A percentile compares a stretch with the other conserved stretches of the same genome.
These are phyloP conservation scores for Sclerotinia minor DNA, from an alignment of 2,329 filamentous ascomycete species.

Conservation along the genomic window DNA sequence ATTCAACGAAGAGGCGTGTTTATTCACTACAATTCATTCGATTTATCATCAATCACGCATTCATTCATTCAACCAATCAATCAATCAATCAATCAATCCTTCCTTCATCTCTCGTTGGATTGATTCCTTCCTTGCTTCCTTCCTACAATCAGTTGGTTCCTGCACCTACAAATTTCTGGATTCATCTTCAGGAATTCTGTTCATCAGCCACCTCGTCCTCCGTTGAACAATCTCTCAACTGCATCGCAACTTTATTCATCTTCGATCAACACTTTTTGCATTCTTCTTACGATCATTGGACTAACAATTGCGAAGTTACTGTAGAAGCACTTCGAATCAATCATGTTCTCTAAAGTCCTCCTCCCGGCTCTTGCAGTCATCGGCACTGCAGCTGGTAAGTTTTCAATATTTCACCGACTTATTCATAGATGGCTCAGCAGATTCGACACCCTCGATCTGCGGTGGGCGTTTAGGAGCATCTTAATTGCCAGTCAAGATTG, in stretches of 20 bases:
- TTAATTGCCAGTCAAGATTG: background rate
- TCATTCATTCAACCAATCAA: background rate
- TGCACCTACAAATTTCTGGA: background rate
- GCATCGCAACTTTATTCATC: conserved; percentile 12
- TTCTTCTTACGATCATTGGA: conserved; percentile 20
- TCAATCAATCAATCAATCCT: background rate
- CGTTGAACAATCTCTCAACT: conserved; percentile 2
- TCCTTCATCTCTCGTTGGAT: background rate
- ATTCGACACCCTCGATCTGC: background rate
- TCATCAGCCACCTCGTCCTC: conserved; percentile 6
- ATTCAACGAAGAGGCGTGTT: background rate
- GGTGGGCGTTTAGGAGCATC: background rate
- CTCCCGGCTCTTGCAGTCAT: conserved; percentile 25
- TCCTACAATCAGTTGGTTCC: background rate
- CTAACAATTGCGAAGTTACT: conserved; percentile 23
- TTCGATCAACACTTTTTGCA: conserved; percentile 19
- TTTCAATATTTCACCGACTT: background rate
- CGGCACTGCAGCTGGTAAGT: conserved; percentile 22
- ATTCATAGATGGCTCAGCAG: background rate
- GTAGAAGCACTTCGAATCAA: conserved; percentile 22
- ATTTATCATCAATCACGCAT: background rate
- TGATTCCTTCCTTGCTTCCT: conserved; percentile 11
- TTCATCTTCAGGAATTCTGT: conserved; percentile 4
- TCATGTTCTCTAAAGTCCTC: conserved; percentile 22
- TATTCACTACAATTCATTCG: background rate